Percentiles rank a stretch among this genome's conserved stretches.
These are phyloP conservation scores for Vitis cinerea DNA, from an alignment of 164 flowering plant genomes.

Conservation along the genomic window DNA sequence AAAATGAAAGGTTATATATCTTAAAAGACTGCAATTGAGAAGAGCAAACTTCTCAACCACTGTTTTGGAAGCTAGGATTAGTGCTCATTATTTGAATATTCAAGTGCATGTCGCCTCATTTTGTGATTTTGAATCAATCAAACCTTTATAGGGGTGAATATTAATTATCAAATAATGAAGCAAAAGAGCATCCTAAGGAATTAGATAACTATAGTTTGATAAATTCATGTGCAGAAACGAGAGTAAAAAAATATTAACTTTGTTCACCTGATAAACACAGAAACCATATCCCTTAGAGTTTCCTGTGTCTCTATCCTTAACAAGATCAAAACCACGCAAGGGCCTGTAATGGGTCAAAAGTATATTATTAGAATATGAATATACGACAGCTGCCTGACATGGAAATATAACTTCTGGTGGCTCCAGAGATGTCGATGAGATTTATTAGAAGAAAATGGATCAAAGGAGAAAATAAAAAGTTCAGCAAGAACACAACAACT, in stretches of 20 bases:
- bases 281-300: constrained; percentile 92
- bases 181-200: neutral
- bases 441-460: neutral
- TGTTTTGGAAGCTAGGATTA: neutral
- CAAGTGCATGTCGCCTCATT: neutral
- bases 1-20: neutral
- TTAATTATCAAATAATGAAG: neutral
- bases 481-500: neutral
- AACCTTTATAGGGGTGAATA: neutral
- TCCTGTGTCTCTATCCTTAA: constrained; percentile 88
- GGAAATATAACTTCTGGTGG: neutral
- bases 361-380: constrained; percentile 5
- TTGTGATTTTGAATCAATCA: neutral
- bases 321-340: constrained; percentile 79
- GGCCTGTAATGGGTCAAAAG: constrained; percentile 40
- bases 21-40: neutral
- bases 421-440: neutral
- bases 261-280: constrained; percentile 69
- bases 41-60: constrained; percentile 3
- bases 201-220: neutral
- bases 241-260: neutral
- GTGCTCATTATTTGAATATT: no score
- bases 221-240: neutral
- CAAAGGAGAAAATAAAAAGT: neutral
- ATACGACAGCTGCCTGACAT: neutral